These are phyloP conservation scores for Mrakia frigida DNA, from an alignment of 768 basidiomycete genomes.

Conservation along the genomic window DNA sequence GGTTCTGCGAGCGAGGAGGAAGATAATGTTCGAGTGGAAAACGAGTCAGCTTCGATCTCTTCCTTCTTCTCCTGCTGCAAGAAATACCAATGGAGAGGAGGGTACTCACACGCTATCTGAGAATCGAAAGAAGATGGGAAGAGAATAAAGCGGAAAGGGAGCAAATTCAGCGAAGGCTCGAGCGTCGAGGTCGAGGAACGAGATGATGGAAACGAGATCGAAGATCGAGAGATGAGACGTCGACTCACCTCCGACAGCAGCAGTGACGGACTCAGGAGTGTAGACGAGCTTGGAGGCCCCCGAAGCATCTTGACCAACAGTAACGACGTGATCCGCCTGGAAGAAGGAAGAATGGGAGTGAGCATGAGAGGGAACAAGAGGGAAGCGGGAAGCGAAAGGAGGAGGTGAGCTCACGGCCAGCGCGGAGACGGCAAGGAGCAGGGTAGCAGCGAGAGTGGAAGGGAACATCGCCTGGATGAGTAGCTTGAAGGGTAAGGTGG, in stretches of 20 bases:
- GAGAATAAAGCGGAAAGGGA: background rate
- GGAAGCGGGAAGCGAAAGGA: background rate
- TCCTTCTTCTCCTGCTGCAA: background rate
- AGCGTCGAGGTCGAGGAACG: background rate
- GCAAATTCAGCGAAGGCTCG: background rate
- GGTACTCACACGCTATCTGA: background rate
- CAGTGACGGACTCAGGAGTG: background rate
- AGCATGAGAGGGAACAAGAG: background rate
- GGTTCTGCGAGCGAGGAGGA: background rate
- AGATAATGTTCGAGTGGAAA: background rate
- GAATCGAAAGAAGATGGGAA: background rate
- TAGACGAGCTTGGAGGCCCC: background rate
- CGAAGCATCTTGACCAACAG: background rate
- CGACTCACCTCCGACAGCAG: conserved; percentile 1
- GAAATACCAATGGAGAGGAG: background rate
- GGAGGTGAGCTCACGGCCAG: background rate
- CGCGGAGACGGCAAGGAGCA: background rate
- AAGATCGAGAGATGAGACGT: background rate
- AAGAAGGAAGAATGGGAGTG: background rate
- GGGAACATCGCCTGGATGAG: conserved; percentile 2
- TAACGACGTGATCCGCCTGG: conserved; percentile 6
- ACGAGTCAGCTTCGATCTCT: background rate
- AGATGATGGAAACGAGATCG: background rate
- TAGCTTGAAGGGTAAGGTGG: background rate
- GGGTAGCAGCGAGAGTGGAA: background rate